Percentiles rank a stretch among this genome's conserved stretches.
phyloP scores from a whole-genome alignment of 2,329 filamentous ascomycete species.

The Epichloe aotearoae region DNA sequence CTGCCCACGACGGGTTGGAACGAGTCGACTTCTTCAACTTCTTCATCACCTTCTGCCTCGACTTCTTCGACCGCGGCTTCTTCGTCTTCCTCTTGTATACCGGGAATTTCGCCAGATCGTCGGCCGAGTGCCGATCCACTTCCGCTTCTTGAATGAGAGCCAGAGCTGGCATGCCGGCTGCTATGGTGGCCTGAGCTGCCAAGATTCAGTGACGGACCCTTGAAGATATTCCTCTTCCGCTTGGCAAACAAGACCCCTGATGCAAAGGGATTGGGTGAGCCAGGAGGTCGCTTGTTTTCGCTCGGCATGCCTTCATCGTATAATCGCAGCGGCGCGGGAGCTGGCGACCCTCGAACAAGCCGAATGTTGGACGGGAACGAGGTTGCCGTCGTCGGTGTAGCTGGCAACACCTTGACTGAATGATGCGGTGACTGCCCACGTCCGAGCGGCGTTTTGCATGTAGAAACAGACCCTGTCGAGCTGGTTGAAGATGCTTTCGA shows the following conservation, averaged over 20 bases:
- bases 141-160: slow-evolving; percentile 40
- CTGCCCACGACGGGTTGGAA: slow-evolving; percentile 38
- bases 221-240: slow-evolving; percentile 69
- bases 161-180: slow-evolving; percentile 25
- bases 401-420: slow-evolving; percentile 89
- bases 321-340: slow-evolving; percentile 34
- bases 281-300: slow-evolving; percentile 23
- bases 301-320: slow-evolving; percentile 48
- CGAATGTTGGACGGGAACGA: slow-evolving; percentile 78
- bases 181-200: slow-evolving; percentile 23
- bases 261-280: slow-evolving; percentile 45
- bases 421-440: slow-evolving; percentile 66
- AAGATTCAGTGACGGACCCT: slow-evolving; percentile 57
- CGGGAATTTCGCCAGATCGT: slow-evolving; percentile 59
- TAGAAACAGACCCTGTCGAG: slow-evolving; percentile 60
- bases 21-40: slow-evolving; percentile 45
- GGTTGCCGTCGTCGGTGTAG: slow-evolving; percentile 64
- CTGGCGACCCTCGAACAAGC: slow-evolving; percentile 51
- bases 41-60: slow-evolving; percentile 29
- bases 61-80: slow-evolving; percentile 28
- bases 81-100: slow-evolving; percentile 51
- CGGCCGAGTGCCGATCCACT: slow-evolving; percentile 52
- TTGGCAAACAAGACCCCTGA: slow-evolving; percentile 66
- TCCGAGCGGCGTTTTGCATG: slow-evolving; percentile 52
- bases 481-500: slow-evolving; percentile 92